Evolutionary conservation across 352 stramenopile species (phyloP).

Genomic region (Phytophthora capsici): DNA sequence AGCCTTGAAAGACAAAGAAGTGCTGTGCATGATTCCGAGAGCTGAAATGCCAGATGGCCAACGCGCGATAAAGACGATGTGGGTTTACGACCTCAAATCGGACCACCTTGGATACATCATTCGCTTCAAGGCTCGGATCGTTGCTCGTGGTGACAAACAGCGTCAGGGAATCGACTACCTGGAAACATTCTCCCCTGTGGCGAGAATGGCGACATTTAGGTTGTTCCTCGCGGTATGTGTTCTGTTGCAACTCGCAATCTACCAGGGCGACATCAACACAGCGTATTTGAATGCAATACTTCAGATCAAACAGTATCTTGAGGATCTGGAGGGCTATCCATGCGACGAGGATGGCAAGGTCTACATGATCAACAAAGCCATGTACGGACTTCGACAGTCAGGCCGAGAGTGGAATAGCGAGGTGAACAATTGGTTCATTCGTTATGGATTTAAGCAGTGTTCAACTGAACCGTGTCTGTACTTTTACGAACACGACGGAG

Average conservation of each 20-base stretch:
- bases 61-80: slow-evolving; percentile 1
- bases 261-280: slow-evolving; percentile 18
- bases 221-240: slow-evolving; percentile 7
- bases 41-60: neutral
- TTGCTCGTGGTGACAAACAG: slow-evolving; percentile 8
- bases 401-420: slow-evolving; percentile 31
- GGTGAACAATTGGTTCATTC: slow-evolving; percentile 21
- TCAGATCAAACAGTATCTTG: slow-evolving; percentile 19
- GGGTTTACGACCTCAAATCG: neutral
- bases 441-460: slow-evolving; percentile 11
- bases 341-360: slow-evolving; percentile 8
- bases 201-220: slow-evolving; percentile 14
- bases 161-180: slow-evolving; percentile 17
- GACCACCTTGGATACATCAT: neutral
- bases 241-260: slow-evolving; percentile 6
- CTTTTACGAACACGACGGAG: slow-evolving; percentile 2
- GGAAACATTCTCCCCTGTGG: slow-evolving; percentile 15
- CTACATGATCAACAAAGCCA: slow-evolving; percentile 22
- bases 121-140: neutral
- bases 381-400: slow-evolving; percentile 27
- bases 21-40: neutral
- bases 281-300: slow-evolving; percentile 21
- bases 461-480: slow-evolving; percentile 29
- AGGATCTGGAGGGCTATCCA: slow-evolving; percentile 15
- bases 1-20: neutral